Evolutionary conservation across 805 yeast genomes (phyloP).

Genomic region (Yamadazyma ubonensis): DNA sequence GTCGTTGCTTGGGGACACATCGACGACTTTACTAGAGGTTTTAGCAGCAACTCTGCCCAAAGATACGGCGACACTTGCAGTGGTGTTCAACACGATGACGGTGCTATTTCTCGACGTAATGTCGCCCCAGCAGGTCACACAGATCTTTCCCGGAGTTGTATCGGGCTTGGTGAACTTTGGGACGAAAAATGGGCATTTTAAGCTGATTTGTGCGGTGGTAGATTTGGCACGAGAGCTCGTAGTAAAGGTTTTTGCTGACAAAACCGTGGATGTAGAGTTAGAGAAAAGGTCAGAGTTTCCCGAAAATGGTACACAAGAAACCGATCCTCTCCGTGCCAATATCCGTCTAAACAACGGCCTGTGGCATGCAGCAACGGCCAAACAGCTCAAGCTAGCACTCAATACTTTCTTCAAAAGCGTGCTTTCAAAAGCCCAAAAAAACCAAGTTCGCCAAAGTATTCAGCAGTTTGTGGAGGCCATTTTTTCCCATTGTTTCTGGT

Average conservation of each 20-base stretch:
- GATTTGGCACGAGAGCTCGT: slow-evolving; percentile 22
- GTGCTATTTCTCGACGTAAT: slow-evolving; percentile 14
- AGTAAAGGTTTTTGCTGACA: slow-evolving; percentile 32
- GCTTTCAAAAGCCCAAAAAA: slow-evolving; percentile 18
- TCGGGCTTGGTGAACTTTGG: slow-evolving; percentile 33
- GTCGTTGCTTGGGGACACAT: slow-evolving; percentile 29
- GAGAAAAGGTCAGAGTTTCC: too few relatives aligned
- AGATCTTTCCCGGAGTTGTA: slow-evolving; percentile 40
- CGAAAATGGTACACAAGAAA: too few relatives aligned
- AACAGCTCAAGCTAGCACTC: slow-evolving; percentile 36
- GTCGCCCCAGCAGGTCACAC: slow-evolving; percentile 31
- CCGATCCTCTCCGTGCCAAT: too few relatives aligned
- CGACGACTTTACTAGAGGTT: slow-evolving; percentile 23
- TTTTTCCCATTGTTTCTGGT: slow-evolving; percentile 26
- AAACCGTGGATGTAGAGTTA: slow-evolving; percentile 5
- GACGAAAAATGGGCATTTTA: slow-evolving; percentile 21
- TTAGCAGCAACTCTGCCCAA: slow-evolving; percentile 16
- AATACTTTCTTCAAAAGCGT: slow-evolving; percentile 30
- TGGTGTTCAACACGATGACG: slow-evolving; percentile 16
- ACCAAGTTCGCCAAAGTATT: slow-evolving; percentile 23
- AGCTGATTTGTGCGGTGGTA: slow-evolving; percentile 22
- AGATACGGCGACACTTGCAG: slow-evolving; percentile 15
- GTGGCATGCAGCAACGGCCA: slow-evolving; percentile 39
- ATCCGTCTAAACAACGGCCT: too few relatives aligned
- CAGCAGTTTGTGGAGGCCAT: slow-evolving; percentile 23